Base-by-base conservation (phyloP, 805 yeast genomes). In the Candida easanensis region DNA sequence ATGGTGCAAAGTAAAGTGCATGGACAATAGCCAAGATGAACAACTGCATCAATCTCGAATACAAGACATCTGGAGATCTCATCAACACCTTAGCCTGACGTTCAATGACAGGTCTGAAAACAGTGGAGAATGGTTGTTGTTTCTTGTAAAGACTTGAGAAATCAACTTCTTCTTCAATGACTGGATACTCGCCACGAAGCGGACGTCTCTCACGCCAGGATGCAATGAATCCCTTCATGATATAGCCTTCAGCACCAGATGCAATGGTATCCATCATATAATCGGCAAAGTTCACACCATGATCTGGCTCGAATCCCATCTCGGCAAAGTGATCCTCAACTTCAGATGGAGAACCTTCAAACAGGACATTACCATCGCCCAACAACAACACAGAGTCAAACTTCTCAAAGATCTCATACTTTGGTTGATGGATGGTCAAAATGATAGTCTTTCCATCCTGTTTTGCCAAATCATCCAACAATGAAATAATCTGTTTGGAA, bases 341-440 rank as follows among this genome's bases (percentile, higher is more conserved):
- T 4, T 61, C 63, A 0, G 44, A 39, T 4, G 81, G 73, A 0
- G 66, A 53, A 0, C 93, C 93, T 60, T 83, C 78, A 57, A 76
- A 88, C 4, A 83, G 80, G 10, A 55, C 44, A n/a, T 50, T 39
- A 9, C 59, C 59, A 32, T 47, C 45, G 10, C 56, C 56, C 8
- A 16, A 80, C 79, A 15, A 79, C 58, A 7, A 91, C 90, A 33
- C 90, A 87, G 59, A 80, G 5, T 88, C 91, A 66, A 88, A 86
- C 44, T 66, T 66, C 15, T 70, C 61, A 55, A 84, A 80, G 51
- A 85, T 64, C 45, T 78, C 84, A 23, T 77, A 75, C 50, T 87
- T 76, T 1, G 96, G 96, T 56, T 88, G 96, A 61, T 88, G 96
- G 39, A 88, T 85, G 0, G 96, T 87, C 41, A 82, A 61, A 19